phyloP scores from a whole-genome alignment of 139 green algal species.

The Chlamydomonas eustigma region DNA sequence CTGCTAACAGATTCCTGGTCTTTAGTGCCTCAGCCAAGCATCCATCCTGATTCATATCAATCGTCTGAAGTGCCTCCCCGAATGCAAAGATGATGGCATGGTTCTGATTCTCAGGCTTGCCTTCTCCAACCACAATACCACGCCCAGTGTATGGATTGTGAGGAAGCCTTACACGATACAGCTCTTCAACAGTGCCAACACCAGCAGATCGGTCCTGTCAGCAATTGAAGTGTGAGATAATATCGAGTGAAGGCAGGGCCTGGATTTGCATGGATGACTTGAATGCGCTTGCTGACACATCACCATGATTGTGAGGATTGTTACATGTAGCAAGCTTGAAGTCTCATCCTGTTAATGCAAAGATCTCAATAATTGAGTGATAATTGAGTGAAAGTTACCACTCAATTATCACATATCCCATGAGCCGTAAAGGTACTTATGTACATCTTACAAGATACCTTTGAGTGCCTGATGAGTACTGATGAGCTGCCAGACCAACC shows the following conservation, averaged over 20 bases:
- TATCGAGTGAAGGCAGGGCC: background rate
- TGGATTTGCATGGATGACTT: background rate
- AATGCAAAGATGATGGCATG: slow-evolving; percentile 72
- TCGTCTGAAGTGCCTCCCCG: slow-evolving; percentile 68
- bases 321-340: background rate
- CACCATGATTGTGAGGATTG: background rate
- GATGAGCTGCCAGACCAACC: background rate
- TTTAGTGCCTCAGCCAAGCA: slow-evolving; percentile 82
- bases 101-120: slow-evolving; percentile 91
- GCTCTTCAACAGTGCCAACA: slow-evolving; percentile 13
- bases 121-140: slow-evolving; percentile 68
- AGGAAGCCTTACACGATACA: slow-evolving; percentile 52
- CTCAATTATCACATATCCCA: background rate
- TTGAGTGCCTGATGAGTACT: slow-evolving; percentile 10
- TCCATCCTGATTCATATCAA: slow-evolving; percentile 82
- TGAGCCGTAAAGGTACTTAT: background rate
- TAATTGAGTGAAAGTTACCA: background rate
- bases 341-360: no score
- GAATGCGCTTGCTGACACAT: background rate
- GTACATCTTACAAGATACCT: background rate
- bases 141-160: slow-evolving; percentile 27
- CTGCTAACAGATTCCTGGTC: slow-evolving; percentile 59
- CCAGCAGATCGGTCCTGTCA: background rate
- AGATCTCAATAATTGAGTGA: no score
- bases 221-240: background rate